phyloP scores from a whole-genome alignment of 139 green algal species.

The Choricystis sp. region DNA sequence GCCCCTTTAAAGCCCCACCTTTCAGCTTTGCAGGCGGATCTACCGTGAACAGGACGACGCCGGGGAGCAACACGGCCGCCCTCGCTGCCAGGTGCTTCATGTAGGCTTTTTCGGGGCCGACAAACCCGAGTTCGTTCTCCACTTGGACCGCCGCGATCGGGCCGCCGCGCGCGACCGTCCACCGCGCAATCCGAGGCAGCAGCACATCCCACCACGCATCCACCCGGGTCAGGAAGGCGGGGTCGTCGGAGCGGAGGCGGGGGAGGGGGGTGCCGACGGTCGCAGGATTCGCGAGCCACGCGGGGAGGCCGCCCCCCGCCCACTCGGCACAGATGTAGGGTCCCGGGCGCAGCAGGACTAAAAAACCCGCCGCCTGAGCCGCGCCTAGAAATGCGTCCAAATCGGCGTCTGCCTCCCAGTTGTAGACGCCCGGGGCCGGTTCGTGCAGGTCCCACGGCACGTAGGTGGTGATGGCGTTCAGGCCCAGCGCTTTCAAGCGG shows the following conservation, averaged over 20 bases:
- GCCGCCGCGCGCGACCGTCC: constrained; percentile 20
- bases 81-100: constrained; percentile 16
- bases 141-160: constrained; percentile 47
- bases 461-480: constrained; percentile 40
- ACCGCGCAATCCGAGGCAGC: constrained; percentile 15
- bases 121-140: constrained; percentile 49
- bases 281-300: constrained; percentile 23
- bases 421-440: constrained; percentile 15
- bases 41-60: background rate
- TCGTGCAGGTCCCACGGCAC: constrained; percentile 47
- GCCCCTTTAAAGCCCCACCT: constrained; percentile 18
- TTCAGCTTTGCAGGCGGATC: constrained; percentile 18
- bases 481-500: constrained; percentile 22
- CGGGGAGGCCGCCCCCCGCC: constrained; percentile 42
- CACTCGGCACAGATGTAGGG: constrained; percentile 33
- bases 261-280: background rate
- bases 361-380: constrained; percentile 17
- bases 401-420: constrained; percentile 15
- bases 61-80: constrained; percentile 29
- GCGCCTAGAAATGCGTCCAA: constrained; percentile 17
- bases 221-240: constrained; percentile 25
- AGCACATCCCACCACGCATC: constrained; percentile 27
- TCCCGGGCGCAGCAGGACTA: constrained; percentile 31
- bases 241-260: constrained; percentile 20
- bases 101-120: constrained; percentile 23